Evolutionary conservation across 2,329 filamentous ascomycete species (phyloP), one percentile per base, ranked within the genome.

Genomic region (Paramyrothecium sp.): DNA sequence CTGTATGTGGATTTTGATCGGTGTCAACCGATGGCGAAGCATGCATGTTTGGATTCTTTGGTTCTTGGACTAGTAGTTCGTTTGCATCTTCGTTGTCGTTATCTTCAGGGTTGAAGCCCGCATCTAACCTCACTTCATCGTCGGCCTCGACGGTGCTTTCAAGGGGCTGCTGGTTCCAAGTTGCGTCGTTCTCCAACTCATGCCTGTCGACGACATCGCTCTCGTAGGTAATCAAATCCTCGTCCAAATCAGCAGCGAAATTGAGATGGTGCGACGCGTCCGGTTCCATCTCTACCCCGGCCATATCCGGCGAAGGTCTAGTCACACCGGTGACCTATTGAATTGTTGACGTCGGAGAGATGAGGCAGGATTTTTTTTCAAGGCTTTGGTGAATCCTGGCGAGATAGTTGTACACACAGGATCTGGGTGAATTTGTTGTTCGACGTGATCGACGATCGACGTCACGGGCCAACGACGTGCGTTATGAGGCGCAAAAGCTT

Each of bases 181-280:
- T 30, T 30, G 10, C 26, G 26, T 30, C 26, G 26, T 30, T 30
- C 26, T 30, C 26, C 26, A 30, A 10, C 8, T 64, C 62, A 7
- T 58, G 56, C 19, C 63, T 57, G 41, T 67, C 64, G 17, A 60
- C 57, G 61, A 69, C 68, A 47, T 74, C 74, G 54, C 68, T 72
- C 30, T 75, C 74, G 46, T 74, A 76, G 56, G 73, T 69, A 53
- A 76, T 73, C 22, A 74, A 60, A 56, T 76, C 74, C 16, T 74
- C 68, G 44, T 73, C 69, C 8, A 60, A 57, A 22, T 61, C 64
- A 5, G 53, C 55, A 21, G 66, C 67, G 8, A 67, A 52, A 41
- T 57, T 60, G 33, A 62, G 58, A 33, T 69, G 68, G 38, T 64
- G 65, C 33, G 58, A 57, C 56, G 66, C 55, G 48, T 73, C 69